Conservation (phyloP, 148 eudicot species). For the Nepenthes gracilis region DNA sequence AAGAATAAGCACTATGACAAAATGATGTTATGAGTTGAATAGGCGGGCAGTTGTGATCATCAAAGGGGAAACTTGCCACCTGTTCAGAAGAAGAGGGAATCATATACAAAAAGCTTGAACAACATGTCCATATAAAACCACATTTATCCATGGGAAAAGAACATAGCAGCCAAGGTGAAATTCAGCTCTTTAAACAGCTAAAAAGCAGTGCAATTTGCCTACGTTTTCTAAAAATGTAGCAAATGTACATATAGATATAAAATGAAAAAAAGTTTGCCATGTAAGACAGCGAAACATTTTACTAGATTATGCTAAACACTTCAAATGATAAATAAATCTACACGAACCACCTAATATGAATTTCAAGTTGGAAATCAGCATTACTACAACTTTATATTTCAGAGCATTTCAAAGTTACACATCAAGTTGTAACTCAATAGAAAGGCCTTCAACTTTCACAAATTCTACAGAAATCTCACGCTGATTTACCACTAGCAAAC, state of each 20-base stretch:
- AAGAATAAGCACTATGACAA: slow-evolving; percentile 96
- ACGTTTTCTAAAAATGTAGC: no score
- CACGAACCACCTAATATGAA: no score
- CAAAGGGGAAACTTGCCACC: slow-evolving; percentile 99
- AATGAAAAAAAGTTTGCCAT: no score
- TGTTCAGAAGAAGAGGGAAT: slow-evolving; percentile 15
- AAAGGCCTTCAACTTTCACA: no score
- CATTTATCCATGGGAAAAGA: background rate
- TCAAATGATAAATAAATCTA: background rate
- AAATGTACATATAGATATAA: no score
- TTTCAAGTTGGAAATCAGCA: no score
- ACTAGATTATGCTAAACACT: background rate
- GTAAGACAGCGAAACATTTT: no score
- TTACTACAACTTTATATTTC: no score
- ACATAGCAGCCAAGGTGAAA: background rate
- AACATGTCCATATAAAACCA: background rate
- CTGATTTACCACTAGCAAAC: no score
- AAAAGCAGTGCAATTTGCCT: background rate
- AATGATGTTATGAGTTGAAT: slow-evolving; percentile 71
- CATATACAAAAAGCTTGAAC: background rate
- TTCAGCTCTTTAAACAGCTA: background rate
- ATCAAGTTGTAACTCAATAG: no score
- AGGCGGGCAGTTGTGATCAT: slow-evolving; percentile 98
- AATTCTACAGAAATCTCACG: no score
- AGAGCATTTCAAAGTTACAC: no score